A percentile compares a stretch with the other conserved stretches of the same genome.
Conservation (phyloP, 345 rosid genomes). For the Orychophragmus violaceus region DNA sequence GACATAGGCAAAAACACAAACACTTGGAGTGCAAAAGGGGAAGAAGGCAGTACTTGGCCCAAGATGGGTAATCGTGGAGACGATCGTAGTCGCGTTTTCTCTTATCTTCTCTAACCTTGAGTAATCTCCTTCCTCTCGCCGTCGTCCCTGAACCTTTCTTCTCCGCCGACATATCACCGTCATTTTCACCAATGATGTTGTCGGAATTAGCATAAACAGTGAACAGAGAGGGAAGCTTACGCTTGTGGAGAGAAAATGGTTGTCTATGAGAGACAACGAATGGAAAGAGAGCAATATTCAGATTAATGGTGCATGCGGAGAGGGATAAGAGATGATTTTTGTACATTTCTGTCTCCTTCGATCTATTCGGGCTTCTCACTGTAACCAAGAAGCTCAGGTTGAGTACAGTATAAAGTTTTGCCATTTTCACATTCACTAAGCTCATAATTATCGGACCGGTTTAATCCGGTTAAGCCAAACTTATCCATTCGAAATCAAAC, state of each 20-base stretch:
- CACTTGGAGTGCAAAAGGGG: conserved; percentile 14
- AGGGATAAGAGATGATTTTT: not conserved
- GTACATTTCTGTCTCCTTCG: conserved; percentile 8
- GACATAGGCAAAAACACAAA: conserved; percentile 22
- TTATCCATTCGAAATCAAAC: not conserved
- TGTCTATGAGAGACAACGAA: not conserved
- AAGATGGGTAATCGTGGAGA: conserved; percentile 68
- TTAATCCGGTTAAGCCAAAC: not conserved
- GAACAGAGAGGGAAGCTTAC: not conserved
- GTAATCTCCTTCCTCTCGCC: conserved; percentile 84
- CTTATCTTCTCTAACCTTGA: conserved; percentile 78
- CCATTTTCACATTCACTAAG: not conserved
- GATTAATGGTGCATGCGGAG: conserved; percentile 1
- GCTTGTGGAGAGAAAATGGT: conserved; percentile 13
- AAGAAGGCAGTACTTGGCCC: conserved; percentile 59
- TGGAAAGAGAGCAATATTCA: conserved; percentile 10
- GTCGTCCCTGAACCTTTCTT: conserved; percentile 71
- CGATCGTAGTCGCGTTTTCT: conserved; percentile 74
- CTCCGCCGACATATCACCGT: not conserved
- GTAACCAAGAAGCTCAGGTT: not conserved
- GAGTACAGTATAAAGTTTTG: not conserved
- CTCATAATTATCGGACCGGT: not conserved
- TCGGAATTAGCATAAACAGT: conserved; percentile 13
- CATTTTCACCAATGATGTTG: not conserved
- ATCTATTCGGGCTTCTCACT: not conserved